Conservation (phyloP, 1,139 yeast species). For the Nakaseomyces sp. region DNA sequence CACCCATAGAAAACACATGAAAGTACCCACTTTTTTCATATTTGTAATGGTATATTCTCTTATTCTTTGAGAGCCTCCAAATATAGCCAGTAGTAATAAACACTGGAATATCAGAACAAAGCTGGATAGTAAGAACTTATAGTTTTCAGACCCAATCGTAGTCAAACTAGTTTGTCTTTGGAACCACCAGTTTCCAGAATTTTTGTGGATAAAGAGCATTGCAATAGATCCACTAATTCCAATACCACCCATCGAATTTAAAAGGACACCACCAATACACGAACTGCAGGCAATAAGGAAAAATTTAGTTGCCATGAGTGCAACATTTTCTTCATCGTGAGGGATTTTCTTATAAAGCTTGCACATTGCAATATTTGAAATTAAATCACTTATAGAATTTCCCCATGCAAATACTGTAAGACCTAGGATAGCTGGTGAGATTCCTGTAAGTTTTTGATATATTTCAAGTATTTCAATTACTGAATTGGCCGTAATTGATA, state of each 20-base stretch:
- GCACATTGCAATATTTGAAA: conserved; percentile 63
- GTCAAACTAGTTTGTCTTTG: conserved; percentile 19
- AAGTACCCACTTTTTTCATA: conserved; percentile 21
- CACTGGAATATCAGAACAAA: conserved; percentile 19
- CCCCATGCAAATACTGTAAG: conserved; percentile 87
- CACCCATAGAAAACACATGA: conserved; percentile 28
- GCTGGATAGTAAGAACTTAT: conserved; percentile 24
- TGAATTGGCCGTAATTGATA: conserved; percentile 50
- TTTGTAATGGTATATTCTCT: conserved; percentile 13
- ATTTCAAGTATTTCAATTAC: conserved; percentile 46
- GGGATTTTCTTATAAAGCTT: conserved; percentile 26
- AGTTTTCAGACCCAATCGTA: conserved; percentile 11
- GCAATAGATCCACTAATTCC: conserved; percentile 31
- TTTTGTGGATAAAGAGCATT: conserved; percentile 21
- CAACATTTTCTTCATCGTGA: conserved; percentile 10
- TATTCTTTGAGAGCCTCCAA: conserved; percentile 14
- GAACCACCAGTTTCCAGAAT: conserved; percentile 21
- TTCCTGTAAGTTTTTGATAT: conserved; percentile 30
- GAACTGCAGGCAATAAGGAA: conserved; percentile 30
- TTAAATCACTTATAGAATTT: conserved; percentile 85
- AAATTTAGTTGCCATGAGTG: conserved; percentile 24
- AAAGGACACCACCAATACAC: conserved; percentile 30
- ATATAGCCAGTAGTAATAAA: conserved; percentile 13
- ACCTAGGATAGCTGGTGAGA: conserved; percentile 75
- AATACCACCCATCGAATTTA: conserved; percentile 31